Base-by-base conservation (phyloP, 306 rosid genomes). In the Clitoria ternatea region DNA sequence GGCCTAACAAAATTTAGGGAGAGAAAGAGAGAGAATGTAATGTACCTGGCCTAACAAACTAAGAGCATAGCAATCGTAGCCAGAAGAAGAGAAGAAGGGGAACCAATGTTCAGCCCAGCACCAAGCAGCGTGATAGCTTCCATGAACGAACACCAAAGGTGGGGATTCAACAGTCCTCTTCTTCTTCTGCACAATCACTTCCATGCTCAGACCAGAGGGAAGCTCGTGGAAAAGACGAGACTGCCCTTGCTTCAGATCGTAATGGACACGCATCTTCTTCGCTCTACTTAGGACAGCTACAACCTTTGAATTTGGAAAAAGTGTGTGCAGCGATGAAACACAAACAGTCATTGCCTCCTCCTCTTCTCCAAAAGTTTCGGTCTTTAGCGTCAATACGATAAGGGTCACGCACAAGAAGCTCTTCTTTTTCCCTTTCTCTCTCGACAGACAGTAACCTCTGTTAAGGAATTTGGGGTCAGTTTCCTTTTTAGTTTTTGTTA, bases 111-210 rank as follows among this genome's bases (percentile, higher is more conserved):
- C 85, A 59, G 98, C 92, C 95, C 96, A 92, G 66, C 90, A 87
- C 98, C 98, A 92, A 81, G 96, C 95, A 69, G 98, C 96, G 53
- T 92, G 98, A 81, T 92, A 92, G 72, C 98, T 92, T 80, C 98
- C 98, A 82, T 92, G 98, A 75, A 89, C 88, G 72, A 89, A 92
- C 4, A 92, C 86, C 65, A 92, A 84, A 75, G 96, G 82, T 39
- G 92, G 87, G 36, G 26, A 69, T 50, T 69, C 72, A 43, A 14
- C 50, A 42, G 50, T 65, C 29, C 4, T 35, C 15, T 49, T 73
- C 20, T 70, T 66, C 71, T 85, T 89, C 48, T 89, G 86, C 42
- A 78, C 74, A 54, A 92, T 81, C 1, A 80, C 90, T 77, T 92
- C 98, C 94, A 89, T 81, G 80, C 76, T 90, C 36, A 92, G 78